A percentile compares a stretch with the other conserved stretches of the same genome.
Evolutionary conservation across 805 yeast genomes (phyloP).

Genomic region (Hagleromyces aurorensis): DNA sequence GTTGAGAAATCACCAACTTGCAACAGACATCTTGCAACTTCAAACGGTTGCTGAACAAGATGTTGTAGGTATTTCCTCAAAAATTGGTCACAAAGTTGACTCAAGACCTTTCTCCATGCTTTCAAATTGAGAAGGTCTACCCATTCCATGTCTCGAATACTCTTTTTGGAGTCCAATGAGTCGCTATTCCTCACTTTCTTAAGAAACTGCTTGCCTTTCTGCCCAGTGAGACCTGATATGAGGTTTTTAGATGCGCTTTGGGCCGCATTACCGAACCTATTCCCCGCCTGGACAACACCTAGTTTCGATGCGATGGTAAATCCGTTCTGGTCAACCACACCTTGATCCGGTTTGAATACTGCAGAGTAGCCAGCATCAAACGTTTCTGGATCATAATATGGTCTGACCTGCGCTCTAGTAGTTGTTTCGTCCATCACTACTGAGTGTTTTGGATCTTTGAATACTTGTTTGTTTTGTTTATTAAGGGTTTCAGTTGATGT

Average conservation of each 20-base stretch:
- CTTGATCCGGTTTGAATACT: constrained; percentile 51
- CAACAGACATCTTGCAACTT: constrained; percentile 64
- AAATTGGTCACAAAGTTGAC: constrained; percentile 52
- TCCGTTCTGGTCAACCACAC: constrained; percentile 45
- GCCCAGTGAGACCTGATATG: constrained; percentile 6
- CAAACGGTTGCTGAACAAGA: constrained; percentile 79
- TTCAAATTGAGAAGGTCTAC: constrained; percentile 55
- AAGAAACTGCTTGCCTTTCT: constrained; percentile 7
- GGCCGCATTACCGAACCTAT: constrained; percentile 2
- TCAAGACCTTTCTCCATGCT: constrained; percentile 48
- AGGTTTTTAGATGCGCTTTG: constrained; percentile 4
- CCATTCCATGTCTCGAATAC: constrained; percentile 47
- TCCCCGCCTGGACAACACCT: constrained; percentile 26
- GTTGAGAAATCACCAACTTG: constrained; percentile 78
- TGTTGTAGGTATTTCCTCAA: constrained; percentile 61
- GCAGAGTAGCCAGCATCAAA: constrained; percentile 60
- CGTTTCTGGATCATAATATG: constrained; percentile 61
- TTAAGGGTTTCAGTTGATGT: too few relatives aligned
- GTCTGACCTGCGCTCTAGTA: constrained; percentile 38
- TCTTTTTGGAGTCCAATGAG: constrained; percentile 18
- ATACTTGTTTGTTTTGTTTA: not conserved
- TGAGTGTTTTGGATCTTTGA: not conserved
- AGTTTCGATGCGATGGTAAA: constrained; percentile 34
- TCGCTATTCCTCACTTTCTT: constrained; percentile 18
- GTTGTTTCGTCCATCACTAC: constrained; percentile 9